Conservation (phyloP, 2,329 filamentous ascomycete genomes). For the Pestalotiopsis sp. region DNA sequence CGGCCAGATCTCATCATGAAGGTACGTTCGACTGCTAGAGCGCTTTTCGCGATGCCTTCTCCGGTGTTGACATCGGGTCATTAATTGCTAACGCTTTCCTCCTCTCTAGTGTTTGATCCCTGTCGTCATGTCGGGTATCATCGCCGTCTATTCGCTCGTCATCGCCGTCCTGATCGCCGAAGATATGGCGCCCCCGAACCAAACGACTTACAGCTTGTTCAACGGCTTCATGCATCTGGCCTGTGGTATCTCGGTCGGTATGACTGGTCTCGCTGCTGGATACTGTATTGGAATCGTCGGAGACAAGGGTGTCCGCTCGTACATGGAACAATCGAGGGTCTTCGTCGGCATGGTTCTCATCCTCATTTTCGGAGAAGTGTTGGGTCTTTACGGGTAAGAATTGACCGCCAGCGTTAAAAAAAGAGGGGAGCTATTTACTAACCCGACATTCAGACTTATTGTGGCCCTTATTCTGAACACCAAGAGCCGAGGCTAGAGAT, state of each 20-base stretch:
- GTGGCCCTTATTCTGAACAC: conserved; percentile 93
- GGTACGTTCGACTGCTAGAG: conserved; percentile 44
- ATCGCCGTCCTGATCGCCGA: conserved; percentile 94
- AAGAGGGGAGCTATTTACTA: conserved; percentile 17
- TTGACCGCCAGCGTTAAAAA: neutral
- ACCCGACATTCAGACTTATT: conserved; percentile 67
- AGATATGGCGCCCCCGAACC: conserved; percentile 73
- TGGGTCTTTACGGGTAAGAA: conserved; percentile 92
- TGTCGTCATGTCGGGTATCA: conserved; percentile 98
- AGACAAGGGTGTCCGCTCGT: conserved; percentile 89
- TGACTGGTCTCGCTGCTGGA: conserved; percentile 90
- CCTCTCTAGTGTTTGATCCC: conserved; percentile 73
- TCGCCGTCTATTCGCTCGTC: conserved; percentile 96
- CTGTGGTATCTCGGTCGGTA: conserved; percentile 86
- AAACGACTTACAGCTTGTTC: conserved; percentile 79
- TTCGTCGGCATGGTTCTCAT: conserved; percentile 99
- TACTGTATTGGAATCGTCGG: conserved; percentile 97
- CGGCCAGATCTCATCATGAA: conserved; percentile 91
- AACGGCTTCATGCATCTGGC: conserved; percentile 92
- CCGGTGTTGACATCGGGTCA: neutral
- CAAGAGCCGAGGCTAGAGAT: conserved; percentile 66
- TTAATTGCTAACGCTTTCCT: neutral
- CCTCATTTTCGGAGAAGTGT: conserved; percentile 95
- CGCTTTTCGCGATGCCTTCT: conserved; percentile 21
- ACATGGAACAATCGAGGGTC: conserved; percentile 94